Evolutionary conservation across 306 rosid species (phyloP).

Genomic region (Rosa rugosa): DNA sequence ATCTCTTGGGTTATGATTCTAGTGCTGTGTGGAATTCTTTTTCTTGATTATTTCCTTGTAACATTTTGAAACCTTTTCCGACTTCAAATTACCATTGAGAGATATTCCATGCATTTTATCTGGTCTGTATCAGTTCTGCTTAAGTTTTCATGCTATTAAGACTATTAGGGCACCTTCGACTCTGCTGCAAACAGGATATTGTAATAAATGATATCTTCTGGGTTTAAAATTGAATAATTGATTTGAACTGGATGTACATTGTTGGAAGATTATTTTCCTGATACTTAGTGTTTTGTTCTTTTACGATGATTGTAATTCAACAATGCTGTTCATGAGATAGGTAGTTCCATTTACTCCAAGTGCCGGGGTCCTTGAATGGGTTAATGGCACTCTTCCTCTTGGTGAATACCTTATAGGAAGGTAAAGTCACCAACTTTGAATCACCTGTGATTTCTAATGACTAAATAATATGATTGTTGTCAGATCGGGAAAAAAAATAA

Average conservation of each 20-base stretch:
- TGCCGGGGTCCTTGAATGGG: constrained; percentile 99
- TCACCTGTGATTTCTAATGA: constrained; percentile 11
- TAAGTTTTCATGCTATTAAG: constrained; percentile 6
- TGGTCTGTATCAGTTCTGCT: neutral
- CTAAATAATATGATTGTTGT: constrained; percentile 12
- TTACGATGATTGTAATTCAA: neutral
- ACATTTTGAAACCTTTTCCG: neutral
- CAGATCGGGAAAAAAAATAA: neutral
- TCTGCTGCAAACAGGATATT: neutral
- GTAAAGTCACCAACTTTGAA: constrained; percentile 37
- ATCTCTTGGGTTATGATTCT: neutral
- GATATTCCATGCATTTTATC: neutral
- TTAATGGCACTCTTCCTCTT: constrained; percentile 89
- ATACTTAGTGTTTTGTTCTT: neutral
- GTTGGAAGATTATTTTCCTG: neutral
- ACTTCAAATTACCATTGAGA: neutral
- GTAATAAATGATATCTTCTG: neutral
- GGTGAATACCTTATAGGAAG: constrained; percentile 91
- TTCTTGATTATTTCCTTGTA: neutral
- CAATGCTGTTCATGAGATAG: constrained; percentile 36
- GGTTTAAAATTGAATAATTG: neutral
- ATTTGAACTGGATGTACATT: neutral
- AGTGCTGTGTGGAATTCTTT: neutral
- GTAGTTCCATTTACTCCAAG: constrained; percentile 99
- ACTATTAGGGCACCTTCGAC: neutral